A percentile compares a stretch with the other conserved stretches of the same genome.
phyloP scores from a whole-genome alignment of 2,329 filamentous ascomycete genomes.

The Aphanoascus verrucosus region DNA sequence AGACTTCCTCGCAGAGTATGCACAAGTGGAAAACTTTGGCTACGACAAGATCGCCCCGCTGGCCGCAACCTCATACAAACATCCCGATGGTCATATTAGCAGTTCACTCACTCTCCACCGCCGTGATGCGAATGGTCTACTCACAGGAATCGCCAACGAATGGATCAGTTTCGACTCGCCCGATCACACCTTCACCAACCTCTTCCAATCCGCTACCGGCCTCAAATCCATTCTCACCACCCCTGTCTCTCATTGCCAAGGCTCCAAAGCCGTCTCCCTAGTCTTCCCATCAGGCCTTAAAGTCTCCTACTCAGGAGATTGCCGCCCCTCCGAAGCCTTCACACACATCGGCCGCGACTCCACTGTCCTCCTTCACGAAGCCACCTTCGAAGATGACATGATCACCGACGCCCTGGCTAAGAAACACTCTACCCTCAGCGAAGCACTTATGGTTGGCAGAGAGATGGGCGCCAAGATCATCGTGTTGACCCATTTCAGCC shows the following conservation, averaged over 20 bases:
- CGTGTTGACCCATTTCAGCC: conserved; percentile 87
- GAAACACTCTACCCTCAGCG: conserved; percentile 78
- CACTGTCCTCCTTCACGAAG: conserved; percentile 86
- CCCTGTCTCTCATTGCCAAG: conserved; percentile 65
- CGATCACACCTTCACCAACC: conserved; percentile 21
- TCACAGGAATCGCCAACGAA: conserved; percentile 12
- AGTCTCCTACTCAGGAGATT: conserved; percentile 89
- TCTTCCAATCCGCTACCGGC: conserved; percentile 45
- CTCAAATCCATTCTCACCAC: conserved; percentile 58
- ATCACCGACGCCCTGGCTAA: conserved; percentile 68
- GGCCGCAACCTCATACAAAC: conserved; percentile 28
- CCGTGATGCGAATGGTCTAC: conserved; percentile 5
- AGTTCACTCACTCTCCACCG: conserved; percentile 11
- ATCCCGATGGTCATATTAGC: conserved; percentile 16
- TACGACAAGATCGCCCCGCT: conserved; percentile 48
- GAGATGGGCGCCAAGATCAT: conserved; percentile 70
- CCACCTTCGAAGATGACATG: conserved; percentile 87
- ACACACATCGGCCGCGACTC: conserved; percentile 58
- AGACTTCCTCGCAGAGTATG: conserved; percentile 67
- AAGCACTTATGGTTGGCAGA: conserved; percentile 68
- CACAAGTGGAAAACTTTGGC: conserved; percentile 65
- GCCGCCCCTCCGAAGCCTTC: conserved; percentile 64
- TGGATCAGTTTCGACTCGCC: conserved; percentile 22
- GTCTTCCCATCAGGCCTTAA: conserved; percentile 73
- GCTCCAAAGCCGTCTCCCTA: conserved; percentile 64